Evolutionary conservation across 2,329 filamentous ascomycete genomes (phyloP).

Genomic region (Botrytis medusae): DNA sequence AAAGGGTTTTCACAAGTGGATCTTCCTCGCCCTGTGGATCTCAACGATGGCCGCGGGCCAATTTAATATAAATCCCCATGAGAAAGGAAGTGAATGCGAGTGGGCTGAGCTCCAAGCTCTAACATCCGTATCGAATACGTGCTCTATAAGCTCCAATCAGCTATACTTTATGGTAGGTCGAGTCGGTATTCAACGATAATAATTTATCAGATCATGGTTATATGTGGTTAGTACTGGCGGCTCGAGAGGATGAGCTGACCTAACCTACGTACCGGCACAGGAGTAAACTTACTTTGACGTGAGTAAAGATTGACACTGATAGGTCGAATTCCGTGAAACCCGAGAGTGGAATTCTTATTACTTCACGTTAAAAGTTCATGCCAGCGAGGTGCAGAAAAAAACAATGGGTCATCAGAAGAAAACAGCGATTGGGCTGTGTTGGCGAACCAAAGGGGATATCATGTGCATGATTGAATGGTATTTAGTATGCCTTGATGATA

Average conservation of each 20-base stretch:
- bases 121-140: background rate
- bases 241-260: background rate
- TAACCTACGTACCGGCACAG: background rate
- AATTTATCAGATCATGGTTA: background rate
- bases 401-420: background rate
- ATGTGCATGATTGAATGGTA: background rate
- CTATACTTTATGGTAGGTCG: background rate
- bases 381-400: background rate
- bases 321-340: background rate
- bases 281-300: background rate
- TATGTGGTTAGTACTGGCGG: background rate
- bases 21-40: background rate
- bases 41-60: background rate
- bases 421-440: background rate
- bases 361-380: background rate
- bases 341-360: background rate
- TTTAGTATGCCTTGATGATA: background rate
- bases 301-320: background rate
- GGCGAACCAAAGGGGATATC: background rate
- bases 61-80: background rate
- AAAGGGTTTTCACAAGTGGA: constrained; percentile 2
- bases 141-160: background rate
- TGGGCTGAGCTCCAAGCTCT: background rate
- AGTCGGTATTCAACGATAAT: background rate
- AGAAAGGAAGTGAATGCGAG: background rate